Base-by-base conservation (phyloP, 192 early-diverging fungal genomes). In the Radiomyces spectabilis region DNA sequence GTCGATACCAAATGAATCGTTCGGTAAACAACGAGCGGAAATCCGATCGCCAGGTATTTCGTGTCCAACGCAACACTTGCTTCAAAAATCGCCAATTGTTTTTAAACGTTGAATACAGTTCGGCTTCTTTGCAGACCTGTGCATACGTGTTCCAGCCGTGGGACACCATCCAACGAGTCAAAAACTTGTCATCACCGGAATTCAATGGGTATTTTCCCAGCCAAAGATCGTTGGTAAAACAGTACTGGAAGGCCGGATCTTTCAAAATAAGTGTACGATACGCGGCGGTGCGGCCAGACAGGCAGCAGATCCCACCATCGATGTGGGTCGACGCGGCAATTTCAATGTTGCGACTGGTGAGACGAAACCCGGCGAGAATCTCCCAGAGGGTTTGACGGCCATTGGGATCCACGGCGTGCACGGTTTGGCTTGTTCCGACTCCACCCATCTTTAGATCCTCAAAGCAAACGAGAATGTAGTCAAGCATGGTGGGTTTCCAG, bases 51-150 rank as follows among this genome's bases (percentile, higher is more conserved):
- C 85, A 87, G 12, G 83, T 87, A 45, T 86, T 86, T 21, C 85
- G 77, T 3, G 85, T 87, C 85, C 85, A 87, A 15, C 85, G 69
- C 29, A 87, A 50, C 2, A 87, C 71, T 41, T 87, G 85, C 38
- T 83, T 85, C 2, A 87, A 52, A 50, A 87, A 87, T 15, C 78
- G 61, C 83, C 83, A 87, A 45, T 87, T 84, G 66, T 85, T 78
- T 64, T 87, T 87, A 67, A 87, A 87, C 0, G 85, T 87, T 2
- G 85, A 87, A 10, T 52, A 56, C 5, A 87, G 63, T 30, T 87
- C 85, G 44, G 80, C 85, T 57, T 87, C 76, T 24, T 68, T 68
- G 35, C 83, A 84, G 35, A 79, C 68, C 44, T 87, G 85, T 4
- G 84, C 78, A 61, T 78, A 80, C 5, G 85, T 85, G 41, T 74